These are phyloP conservation scores for Lipomyces japonicus DNA, from an alignment of 805 yeast species.

Conservation along the genomic window DNA sequence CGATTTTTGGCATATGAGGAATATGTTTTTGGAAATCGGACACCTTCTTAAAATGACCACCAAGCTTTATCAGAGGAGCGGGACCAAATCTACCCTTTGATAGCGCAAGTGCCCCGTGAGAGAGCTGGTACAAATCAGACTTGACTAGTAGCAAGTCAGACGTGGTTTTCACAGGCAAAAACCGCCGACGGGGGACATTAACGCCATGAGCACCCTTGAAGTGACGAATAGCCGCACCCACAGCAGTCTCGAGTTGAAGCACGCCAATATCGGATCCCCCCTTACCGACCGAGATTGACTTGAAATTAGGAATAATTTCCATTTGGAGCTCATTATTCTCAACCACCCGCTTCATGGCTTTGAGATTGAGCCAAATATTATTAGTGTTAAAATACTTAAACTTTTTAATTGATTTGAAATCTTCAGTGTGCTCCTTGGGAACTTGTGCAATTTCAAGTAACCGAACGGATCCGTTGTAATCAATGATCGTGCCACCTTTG, in stretches of 20 bases:
- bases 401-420: constrained; percentile 94
- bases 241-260: constrained; percentile 95
- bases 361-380: constrained; percentile 94
- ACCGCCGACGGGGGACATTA: constrained; percentile 96
- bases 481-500: constrained; percentile 97
- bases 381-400: constrained; percentile 98
- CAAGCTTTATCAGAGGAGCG: constrained; percentile 91
- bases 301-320: constrained; percentile 94
- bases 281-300: constrained; percentile 58
- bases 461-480: constrained; percentile 91
- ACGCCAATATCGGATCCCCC: constrained; percentile 52
- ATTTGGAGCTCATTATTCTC: constrained; percentile 76
- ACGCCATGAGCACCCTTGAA: constrained; percentile 95
- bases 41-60: constrained; percentile 95
- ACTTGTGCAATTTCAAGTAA: constrained; percentile 96
- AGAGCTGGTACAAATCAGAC: constrained; percentile 85
- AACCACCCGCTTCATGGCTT: constrained; percentile 88
- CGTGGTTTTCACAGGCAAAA: constrained; percentile 96
- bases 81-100: constrained; percentile 84
- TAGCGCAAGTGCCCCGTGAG: constrained; percentile 84
- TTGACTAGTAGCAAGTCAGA: constrained; percentile 92
- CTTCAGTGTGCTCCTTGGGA: constrained; percentile 97
- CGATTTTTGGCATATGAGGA: constrained; percentile 91
- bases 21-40: constrained; percentile 84
- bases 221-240: constrained; percentile 97